A percentile compares a stretch with the other conserved stretches of the same genome.
These are phyloP conservation scores for Gymnopus androsaceus DNA, from an alignment of 1,284 basidiomycete species.

Conservation along the genomic window DNA sequence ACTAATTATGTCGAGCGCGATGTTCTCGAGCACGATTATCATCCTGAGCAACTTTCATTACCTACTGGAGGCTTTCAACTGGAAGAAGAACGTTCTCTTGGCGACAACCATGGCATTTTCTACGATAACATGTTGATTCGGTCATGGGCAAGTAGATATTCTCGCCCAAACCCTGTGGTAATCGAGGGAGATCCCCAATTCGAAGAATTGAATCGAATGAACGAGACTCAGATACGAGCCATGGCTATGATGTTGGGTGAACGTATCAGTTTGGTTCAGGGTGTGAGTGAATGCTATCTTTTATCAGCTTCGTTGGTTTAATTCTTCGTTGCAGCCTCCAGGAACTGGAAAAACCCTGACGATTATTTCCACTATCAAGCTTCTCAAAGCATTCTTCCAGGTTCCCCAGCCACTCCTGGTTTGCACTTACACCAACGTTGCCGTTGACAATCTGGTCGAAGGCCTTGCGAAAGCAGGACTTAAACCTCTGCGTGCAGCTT, in stretches of 20 bases:
- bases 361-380: conserved; percentile 80
- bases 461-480: conserved; percentile 66
- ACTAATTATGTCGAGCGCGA: conserved; percentile 22
- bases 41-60: conserved; percentile 22
- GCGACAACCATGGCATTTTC: conserved; percentile 52
- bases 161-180: conserved; percentile 58
- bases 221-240: conserved; percentile 79
- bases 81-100: conserved; percentile 22
- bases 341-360: conserved; percentile 97
- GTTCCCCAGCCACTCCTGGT: conserved; percentile 85
- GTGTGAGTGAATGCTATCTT: conserved; percentile 51
- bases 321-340: conserved; percentile 62
- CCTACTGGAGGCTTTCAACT: conserved; percentile 23
- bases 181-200: conserved; percentile 83
- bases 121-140: conserved; percentile 69
- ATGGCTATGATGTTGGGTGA: conserved; percentile 87
- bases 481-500: conserved; percentile 78
- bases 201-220: conserved; percentile 46
- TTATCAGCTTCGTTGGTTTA: conserved; percentile 9
- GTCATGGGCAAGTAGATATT: conserved; percentile 76
- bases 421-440: conserved; percentile 91
- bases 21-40: conserved; percentile 16
- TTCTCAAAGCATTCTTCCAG: conserved; percentile 87
- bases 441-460: conserved; percentile 91
- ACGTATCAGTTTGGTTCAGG: conserved; percentile 82